Evolutionary conservation across 129 eudicot genomes (phyloP).

Genomic region (Apium graveolens): DNA sequence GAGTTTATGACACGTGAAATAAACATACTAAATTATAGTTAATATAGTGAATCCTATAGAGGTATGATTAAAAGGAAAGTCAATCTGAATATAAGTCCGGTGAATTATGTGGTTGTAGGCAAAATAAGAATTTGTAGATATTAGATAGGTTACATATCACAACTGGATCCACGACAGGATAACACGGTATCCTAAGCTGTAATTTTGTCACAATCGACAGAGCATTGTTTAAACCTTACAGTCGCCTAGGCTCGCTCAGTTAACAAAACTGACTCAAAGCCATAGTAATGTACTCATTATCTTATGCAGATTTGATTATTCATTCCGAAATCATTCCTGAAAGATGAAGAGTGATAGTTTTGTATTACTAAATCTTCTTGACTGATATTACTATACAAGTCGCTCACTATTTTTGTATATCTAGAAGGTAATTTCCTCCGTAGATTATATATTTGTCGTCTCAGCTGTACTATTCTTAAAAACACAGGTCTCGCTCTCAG

Average conservation of each 20-base stretch:
- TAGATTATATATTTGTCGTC: no score
- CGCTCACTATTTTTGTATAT: no score
- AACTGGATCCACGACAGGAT: not conserved
- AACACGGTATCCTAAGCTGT: not conserved
- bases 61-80: not conserved
- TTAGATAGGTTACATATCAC: not conserved
- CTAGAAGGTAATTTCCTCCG: no score
- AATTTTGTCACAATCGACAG: not conserved
- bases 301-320: not conserved
- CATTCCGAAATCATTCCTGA: not conserved
- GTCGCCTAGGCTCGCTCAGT: not conserved
- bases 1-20: not conserved
- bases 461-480: no score
- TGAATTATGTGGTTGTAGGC: no score
- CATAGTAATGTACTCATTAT: not conserved
- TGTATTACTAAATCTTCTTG: no score
- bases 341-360: not conserved
- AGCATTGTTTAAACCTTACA: not conserved
- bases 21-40: not conserved
- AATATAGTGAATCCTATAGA: not conserved
- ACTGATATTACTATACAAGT: not conserved
- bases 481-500: not conserved
- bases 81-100: no score
- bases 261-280: not conserved
- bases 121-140: constrained; percentile 10